Base-by-base conservation (phyloP, 2,329 filamentous ascomycete species). In the Coniella lustricola region DNA sequence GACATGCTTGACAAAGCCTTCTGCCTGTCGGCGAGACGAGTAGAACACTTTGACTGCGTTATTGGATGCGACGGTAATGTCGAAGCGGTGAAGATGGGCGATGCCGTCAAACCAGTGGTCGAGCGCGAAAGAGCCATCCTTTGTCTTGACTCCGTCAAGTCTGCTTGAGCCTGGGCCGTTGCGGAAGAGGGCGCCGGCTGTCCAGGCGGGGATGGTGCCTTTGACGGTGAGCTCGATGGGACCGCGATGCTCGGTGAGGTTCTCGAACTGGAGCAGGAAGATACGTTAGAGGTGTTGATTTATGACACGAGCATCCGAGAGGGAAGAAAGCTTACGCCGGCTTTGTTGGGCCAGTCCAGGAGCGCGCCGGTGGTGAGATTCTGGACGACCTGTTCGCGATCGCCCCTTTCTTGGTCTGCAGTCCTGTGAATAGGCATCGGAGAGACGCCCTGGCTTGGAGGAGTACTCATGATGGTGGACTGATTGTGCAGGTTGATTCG, bases 31-130 rank as follows among this genome's bases (percentile, higher is more conserved):
- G 10, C 84, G 75, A 1, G 87, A 93, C 7, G 83, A 84, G 62
- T 91, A 91, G 20, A 75, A 68, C 3, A 90, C 83, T 25, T 53
- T 48, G 14, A 59, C 60, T 16, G 65, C 49, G 0, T 60, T 56
- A 3, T 65, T 57, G 16, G 41, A 18, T 1, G 14, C 9, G 3
- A 32, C 54, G 0, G 74, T 61, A 29, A 91, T 84, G 49, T 87
- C 75, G 60, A 91, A 91, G 22, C 78, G 80, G 65, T 91, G 85
- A 1, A 80, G 72, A 48, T 86, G 78, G 3, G 80, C 76, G 50
- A 89, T 81, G 5, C 85, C 85, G 60, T 93, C 88, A 56, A 93
- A 93, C 87, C 87, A 93, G 62, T 93, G 87, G 1, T 74, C 77
- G 12, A 83, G 71, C 29, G 73, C 69, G 58, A 82, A 82, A 0